Conservation (phyloP, 345 rosid genomes). For the Salix caprea region DNA sequence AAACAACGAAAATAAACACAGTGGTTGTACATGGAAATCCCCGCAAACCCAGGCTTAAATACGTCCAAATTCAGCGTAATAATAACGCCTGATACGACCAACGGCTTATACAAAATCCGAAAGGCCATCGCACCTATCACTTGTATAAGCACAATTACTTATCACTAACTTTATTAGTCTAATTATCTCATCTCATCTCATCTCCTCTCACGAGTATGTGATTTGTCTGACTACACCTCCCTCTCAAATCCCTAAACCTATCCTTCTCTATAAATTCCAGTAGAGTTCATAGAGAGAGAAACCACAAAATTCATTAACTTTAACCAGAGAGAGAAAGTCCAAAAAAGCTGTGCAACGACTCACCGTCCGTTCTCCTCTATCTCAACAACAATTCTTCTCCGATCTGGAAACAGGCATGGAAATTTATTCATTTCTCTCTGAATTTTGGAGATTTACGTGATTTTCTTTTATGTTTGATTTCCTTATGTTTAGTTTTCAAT, state of each 20-base stretch:
- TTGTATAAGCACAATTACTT: rapidly evolving
- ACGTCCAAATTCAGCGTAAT: slow-evolving; percentile 5
- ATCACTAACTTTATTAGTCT: slow-evolving; percentile 1
- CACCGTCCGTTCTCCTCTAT: not conserved
- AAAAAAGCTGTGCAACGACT: not conserved
- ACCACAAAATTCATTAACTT: slow-evolving; percentile 3
- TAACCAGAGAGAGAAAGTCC: slow-evolving; percentile 3
- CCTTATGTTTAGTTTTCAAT: slow-evolving; percentile 7
- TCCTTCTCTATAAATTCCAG: slow-evolving; percentile 46
- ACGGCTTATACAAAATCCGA: rapidly evolving
- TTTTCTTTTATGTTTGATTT: not conserved
- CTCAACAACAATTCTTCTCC: slow-evolving; percentile 17
- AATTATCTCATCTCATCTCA: slow-evolving; percentile 25
- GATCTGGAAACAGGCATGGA: slow-evolving; percentile 30
- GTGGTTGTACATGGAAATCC: not conserved
- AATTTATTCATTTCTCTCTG: not conserved
- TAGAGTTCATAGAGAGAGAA: slow-evolving; percentile 15
- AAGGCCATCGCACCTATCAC: rapidly evolving
- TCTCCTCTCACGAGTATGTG: slow-evolving; percentile 36
- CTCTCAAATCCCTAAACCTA: slow-evolving; percentile 48
- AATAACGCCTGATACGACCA: not conserved
- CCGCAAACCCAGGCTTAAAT: slow-evolving; percentile 19
- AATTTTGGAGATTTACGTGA: not conserved
- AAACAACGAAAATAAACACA: not conserved
- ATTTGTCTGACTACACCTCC: slow-evolving; percentile 28